Conservation (phyloP, 2,329 filamentous ascomycete species). For the Podosphaera fusca region DNA sequence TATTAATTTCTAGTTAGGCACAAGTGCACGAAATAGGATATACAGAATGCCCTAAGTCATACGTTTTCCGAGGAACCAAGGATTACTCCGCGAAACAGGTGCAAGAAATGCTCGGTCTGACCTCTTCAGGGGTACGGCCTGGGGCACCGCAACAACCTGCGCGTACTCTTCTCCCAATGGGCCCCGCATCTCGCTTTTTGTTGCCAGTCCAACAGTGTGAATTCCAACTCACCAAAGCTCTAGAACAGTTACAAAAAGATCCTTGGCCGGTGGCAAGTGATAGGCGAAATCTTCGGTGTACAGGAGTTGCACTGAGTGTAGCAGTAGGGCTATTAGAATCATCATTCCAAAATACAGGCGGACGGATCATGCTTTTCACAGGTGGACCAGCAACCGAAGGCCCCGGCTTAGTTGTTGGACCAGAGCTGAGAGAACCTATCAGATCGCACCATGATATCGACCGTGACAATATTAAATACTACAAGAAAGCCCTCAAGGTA, state of each 20-base stretch:
- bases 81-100: slow-evolving; percentile 96
- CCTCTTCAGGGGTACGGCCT: slow-evolving; percentile 49
- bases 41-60: slow-evolving; percentile 92
- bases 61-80: slow-evolving; percentile 93
- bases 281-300: slow-evolving; percentile 72
- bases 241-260: slow-evolving; percentile 89
- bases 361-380: slow-evolving; percentile 90
- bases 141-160: slow-evolving; percentile 46
- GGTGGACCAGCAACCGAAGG: slow-evolving; percentile 90
- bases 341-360: slow-evolving; percentile 86
- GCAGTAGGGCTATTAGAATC: slow-evolving; percentile 81
- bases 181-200: slow-evolving; percentile 71
- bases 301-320: slow-evolving; percentile 87
- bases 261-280: slow-evolving; percentile 95
- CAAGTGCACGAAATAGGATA: slow-evolving; percentile 98
- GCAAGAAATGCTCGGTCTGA: slow-evolving; percentile 92
- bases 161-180: slow-evolving; percentile 48
- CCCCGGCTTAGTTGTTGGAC: slow-evolving; percentile 87
- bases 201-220: slow-evolving; percentile 89
- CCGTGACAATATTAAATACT: slow-evolving; percentile 96
- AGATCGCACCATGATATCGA: slow-evolving; percentile 98
- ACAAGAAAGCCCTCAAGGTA: slow-evolving; percentile 95
- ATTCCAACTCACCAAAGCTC: slow-evolving; percentile 86
- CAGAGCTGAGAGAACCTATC: slow-evolving; percentile 87
- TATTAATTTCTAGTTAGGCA: slow-evolving; percentile 26